Evolutionary conservation across 345 rosid genomes (phyloP).

Genomic region (Abelmoschus esculentus): DNA sequence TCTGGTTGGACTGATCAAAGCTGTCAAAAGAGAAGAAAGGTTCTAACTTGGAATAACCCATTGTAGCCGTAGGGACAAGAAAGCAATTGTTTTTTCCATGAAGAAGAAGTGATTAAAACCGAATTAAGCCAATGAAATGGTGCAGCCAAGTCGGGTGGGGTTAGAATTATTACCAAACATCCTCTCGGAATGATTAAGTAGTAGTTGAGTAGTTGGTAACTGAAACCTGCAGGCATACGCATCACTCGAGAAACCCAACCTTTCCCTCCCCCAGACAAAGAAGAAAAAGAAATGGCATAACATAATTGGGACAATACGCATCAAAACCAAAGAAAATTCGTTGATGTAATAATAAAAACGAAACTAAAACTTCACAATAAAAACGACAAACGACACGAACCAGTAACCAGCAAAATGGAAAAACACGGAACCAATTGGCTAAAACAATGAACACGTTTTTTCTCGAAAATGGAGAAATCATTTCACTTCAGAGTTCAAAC

Average conservation of each 20-base stretch:
- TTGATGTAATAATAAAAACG: not conserved
- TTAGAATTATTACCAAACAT: not conserved
- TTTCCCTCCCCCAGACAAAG: too few relatives aligned
- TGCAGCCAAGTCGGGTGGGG: not conserved
- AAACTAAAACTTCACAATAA: not conserved
- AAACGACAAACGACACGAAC: not conserved
- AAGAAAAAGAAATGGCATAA: not conserved
- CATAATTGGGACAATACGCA: not conserved
- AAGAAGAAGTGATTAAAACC: too few relatives aligned
- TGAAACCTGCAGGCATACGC: constrained; percentile 10
- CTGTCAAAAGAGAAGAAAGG: not conserved
- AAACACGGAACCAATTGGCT: too few relatives aligned
- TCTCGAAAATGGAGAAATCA: too few relatives aligned
- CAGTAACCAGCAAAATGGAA: too few relatives aligned
- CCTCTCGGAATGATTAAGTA: not conserved
- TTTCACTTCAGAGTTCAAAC: too few relatives aligned
- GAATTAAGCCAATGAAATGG: too few relatives aligned
- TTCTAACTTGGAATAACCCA: constrained; percentile 1
- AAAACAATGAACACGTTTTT: too few relatives aligned
- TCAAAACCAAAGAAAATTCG: not conserved
- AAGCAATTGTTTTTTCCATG: too few relatives aligned
- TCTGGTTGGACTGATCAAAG: not conserved
- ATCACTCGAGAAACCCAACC: not conserved
- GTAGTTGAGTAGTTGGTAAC: constrained; percentile 5
- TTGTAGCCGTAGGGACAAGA: too few relatives aligned